phyloP scores from a whole-genome alignment of 2,329 filamentous ascomycete species.

The Exophiala lecanii-corni region DNA sequence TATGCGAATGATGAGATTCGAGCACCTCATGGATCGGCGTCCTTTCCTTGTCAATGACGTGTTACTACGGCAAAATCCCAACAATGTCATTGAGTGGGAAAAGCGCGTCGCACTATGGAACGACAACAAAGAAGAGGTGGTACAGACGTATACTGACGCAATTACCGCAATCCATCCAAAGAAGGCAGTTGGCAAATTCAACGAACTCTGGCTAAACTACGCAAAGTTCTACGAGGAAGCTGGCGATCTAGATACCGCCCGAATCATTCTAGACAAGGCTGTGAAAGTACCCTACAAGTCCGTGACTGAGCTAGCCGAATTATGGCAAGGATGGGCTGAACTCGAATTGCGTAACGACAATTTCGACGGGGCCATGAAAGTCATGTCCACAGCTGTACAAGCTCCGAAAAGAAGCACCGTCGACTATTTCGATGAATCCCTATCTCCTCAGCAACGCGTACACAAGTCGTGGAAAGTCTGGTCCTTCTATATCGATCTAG shows the following conservation, averaged over 20 bases:
- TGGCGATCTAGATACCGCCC: conserved; percentile 75
- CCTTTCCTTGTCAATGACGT: conserved; percentile 97
- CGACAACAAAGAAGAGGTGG: conserved; percentile 83
- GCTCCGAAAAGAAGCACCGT: conserved; percentile 96
- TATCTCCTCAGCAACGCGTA: conserved; percentile 90
- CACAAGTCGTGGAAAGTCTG: conserved; percentile 99
- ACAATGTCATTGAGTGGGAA: conserved; percentile 95
- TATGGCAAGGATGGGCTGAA: conserved; percentile 99
- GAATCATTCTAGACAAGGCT: conserved; percentile 94
- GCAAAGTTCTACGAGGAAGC: conserved; percentile 94
- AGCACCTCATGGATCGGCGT: conserved; percentile 93
- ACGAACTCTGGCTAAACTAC: conserved; percentile 94
- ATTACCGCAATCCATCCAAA: conserved; percentile 91
- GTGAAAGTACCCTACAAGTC: conserved; percentile 98
- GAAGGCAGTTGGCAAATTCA: conserved; percentile 87
- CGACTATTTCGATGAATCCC: conserved; percentile 96
- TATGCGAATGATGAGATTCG: conserved; percentile 95
- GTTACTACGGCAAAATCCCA: conserved; percentile 86
- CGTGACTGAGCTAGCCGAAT: conserved; percentile 92
- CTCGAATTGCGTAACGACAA: conserved; percentile 96
- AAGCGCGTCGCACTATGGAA: conserved; percentile 95
- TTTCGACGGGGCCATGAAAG: conserved; percentile 86
- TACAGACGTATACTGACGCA: conserved; percentile 90
- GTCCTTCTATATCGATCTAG: conserved; percentile 98
- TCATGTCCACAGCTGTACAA: conserved; percentile 96